Evolutionary conservation across 176 grass and related monocot genomes (phyloP).

Genomic region (Carex myosuroides): DNA sequence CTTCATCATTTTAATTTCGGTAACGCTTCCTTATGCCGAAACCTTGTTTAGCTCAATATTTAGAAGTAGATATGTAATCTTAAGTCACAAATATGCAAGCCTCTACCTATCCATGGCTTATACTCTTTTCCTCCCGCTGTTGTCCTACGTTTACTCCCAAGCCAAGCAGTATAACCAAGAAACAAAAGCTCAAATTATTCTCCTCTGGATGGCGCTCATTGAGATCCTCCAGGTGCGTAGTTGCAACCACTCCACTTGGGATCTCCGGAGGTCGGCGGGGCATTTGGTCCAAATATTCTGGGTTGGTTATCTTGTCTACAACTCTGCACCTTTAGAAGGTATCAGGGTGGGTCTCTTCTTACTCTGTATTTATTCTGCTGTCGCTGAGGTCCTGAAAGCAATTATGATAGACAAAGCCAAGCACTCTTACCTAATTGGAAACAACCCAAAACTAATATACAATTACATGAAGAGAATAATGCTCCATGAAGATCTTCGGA

Average conservation of each 20-base stretch:
- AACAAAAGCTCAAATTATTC: neutral
- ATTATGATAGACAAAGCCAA: neutral
- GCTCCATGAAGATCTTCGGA: neutral
- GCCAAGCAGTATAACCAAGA: too few relatives aligned
- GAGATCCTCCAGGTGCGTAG: slow-evolving; percentile 7
- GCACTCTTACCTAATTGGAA: neutral
- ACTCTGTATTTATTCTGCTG: neutral
- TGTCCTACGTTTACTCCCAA: too few relatives aligned
- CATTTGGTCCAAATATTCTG: too few relatives aligned
- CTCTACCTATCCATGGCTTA: too few relatives aligned
- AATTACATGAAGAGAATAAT: neutral
- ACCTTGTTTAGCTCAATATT: too few relatives aligned
- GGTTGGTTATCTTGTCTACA: neutral
- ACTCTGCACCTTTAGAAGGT: neutral
- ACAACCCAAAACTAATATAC: neutral
- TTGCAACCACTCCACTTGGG: too few relatives aligned
- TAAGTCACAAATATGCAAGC: too few relatives aligned
- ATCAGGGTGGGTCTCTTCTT: neutral
- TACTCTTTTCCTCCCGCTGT: too few relatives aligned
- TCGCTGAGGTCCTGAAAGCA: neutral
- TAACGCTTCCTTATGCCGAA: too few relatives aligned
- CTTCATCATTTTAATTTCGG: neutral
- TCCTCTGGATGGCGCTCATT: slow-evolving; percentile 22
- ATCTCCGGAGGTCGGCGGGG: too few relatives aligned
- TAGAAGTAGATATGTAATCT: too few relatives aligned